Evolutionary conservation across 2,329 filamentous ascomycete species (phyloP).

Genomic region (Capronia coronata): DNA sequence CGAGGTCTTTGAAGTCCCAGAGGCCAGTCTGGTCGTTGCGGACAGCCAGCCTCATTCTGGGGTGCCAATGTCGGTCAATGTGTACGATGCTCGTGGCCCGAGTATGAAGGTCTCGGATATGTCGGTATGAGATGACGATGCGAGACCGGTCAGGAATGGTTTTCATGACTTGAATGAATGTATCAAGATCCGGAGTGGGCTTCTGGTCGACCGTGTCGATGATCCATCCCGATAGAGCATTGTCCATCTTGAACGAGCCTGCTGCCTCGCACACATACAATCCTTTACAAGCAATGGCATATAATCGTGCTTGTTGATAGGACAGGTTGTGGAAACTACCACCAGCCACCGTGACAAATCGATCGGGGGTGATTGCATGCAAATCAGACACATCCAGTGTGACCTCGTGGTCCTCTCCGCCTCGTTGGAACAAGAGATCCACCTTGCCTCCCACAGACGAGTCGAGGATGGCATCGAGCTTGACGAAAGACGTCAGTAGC

Average conservation of each 20-base stretch:
- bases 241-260: slow-evolving; percentile 91
- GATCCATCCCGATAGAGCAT: slow-evolving; percentile 84
- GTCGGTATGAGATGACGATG: slow-evolving; percentile 91
- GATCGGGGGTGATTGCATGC: slow-evolving; percentile 89
- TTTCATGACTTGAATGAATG: slow-evolving; percentile 88
- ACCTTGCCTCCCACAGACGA: slow-evolving; percentile 75
- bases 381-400: slow-evolving; percentile 81
- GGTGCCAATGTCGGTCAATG: slow-evolving; percentile 91
- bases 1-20: slow-evolving; percentile 89
- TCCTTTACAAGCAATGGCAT: slow-evolving; percentile 84
- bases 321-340: slow-evolving; percentile 94
- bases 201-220: slow-evolving; percentile 89
- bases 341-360: slow-evolving; percentile 89
- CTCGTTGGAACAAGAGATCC: slow-evolving; percentile 75
- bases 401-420: slow-evolving; percentile 78
- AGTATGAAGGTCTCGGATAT: slow-evolving; percentile 89
- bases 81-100: slow-evolving; percentile 87
- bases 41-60: slow-evolving; percentile 86
- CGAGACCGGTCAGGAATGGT: slow-evolving; percentile 72
- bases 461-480: slow-evolving; percentile 85
- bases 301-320: slow-evolving; percentile 94
- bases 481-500: slow-evolving; percentile 86
- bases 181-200: slow-evolving; percentile 76
- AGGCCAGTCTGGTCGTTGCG: slow-evolving; percentile 84
- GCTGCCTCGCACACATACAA: slow-evolving; percentile 93